Conservation (phyloP, 305 asterid genomes). For the Euphrasia arctica region DNA sequence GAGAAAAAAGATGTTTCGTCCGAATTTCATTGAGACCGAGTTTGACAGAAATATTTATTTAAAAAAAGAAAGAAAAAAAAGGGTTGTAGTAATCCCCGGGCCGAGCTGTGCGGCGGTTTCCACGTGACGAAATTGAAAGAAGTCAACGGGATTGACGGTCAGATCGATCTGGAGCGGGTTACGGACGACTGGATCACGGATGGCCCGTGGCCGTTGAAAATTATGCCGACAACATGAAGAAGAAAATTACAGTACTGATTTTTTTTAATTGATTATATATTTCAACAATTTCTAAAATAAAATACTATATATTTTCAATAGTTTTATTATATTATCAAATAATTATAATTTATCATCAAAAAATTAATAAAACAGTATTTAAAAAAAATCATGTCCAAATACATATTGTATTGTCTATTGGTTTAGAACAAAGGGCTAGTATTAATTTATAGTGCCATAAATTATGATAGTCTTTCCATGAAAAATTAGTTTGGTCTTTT, state of each 20-base stretch:
- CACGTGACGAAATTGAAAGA: constrained; percentile 70
- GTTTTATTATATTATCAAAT: too few relatives aligned
- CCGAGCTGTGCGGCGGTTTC: constrained; percentile 74
- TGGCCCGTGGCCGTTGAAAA: not conserved
- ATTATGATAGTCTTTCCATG: not conserved
- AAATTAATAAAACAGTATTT: too few relatives aligned
- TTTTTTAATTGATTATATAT: too few relatives aligned
- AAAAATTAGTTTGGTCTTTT: not conserved
- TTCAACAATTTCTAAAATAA: too few relatives aligned
- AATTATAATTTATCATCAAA: too few relatives aligned
- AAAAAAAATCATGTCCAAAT: too few relatives aligned
- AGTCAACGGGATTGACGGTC: constrained; percentile 48
- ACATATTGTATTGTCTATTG: too few relatives aligned
- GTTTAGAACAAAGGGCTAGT: too few relatives aligned
- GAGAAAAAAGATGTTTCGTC: constrained; percentile 36
- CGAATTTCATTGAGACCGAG: constrained; percentile 44
- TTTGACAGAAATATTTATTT: constrained; percentile 40
- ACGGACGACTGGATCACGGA: constrained; percentile 22
- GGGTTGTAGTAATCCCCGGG: constrained; percentile 39
- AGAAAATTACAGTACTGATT: too few relatives aligned
- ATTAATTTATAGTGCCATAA: too few relatives aligned
- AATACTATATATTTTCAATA: too few relatives aligned
- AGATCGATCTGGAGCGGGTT: constrained; percentile 16
- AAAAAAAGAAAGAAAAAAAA: not conserved
- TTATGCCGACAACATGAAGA: too few relatives aligned